phyloP scores from a whole-genome alignment of 1,284 basidiomycete genomes.

The Boletellus dicymbophilus region DNA sequence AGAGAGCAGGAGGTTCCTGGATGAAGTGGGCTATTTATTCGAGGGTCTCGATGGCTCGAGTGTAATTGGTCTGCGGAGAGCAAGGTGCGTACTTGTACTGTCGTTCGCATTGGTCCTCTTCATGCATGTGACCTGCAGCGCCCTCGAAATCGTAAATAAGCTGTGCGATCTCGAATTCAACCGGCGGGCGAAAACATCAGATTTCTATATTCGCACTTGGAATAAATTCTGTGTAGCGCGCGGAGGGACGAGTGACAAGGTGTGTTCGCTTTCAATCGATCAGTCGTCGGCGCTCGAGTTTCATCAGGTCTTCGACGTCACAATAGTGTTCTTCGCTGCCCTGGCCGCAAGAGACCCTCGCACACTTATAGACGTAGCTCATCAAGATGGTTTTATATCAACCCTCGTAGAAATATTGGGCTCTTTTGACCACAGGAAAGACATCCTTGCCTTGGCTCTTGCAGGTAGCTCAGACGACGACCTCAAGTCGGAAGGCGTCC shows the following conservation, averaged over 20 bases:
- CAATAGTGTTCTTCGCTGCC: conserved; percentile 57
- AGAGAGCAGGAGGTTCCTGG: conserved; percentile 74
- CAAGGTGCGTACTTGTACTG: conserved; percentile 46
- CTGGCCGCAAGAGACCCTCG: conserved; percentile 57
- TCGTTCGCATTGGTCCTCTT: neutral
- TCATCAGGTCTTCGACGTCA: conserved; percentile 40
- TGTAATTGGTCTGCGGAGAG: conserved; percentile 57
- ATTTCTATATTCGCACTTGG: conserved; percentile 69
- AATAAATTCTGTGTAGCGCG: conserved; percentile 58
- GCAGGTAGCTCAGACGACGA: conserved; percentile 36
- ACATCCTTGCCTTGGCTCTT: conserved; percentile 41
- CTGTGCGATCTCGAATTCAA: conserved; percentile 73
- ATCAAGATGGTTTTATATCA: conserved; percentile 39
- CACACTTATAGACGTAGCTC: conserved; percentile 54
- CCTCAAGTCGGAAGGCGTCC: conserved; percentile 49
- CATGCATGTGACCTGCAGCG: conserved; percentile 43
- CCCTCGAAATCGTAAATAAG: conserved; percentile 71
- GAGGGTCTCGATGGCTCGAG: conserved; percentile 65
- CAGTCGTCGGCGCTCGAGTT: neutral
- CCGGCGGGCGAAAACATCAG: conserved; percentile 71
- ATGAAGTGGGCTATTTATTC: conserved; percentile 79
- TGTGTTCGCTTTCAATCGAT: conserved; percentile 19
- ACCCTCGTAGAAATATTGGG: conserved; percentile 48
- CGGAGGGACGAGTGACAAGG: conserved; percentile 62
- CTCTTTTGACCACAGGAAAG: conserved; percentile 36